Evolutionary conservation across 306 rosid genomes (phyloP), one percentile per base, ranked within the genome.

Genomic region (Cicer chorassanicum): DNA sequence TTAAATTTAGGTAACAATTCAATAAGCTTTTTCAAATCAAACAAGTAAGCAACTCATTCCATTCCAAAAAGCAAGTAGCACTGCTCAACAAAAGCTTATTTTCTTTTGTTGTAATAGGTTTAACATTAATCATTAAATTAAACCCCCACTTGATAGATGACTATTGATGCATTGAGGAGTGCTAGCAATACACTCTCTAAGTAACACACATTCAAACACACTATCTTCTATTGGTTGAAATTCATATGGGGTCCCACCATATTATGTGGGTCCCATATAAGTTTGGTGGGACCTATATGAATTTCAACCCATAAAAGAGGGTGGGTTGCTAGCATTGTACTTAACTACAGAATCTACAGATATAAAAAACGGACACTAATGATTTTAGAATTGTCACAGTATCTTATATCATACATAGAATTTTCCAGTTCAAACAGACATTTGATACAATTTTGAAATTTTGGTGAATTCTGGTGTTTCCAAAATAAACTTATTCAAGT

Each of bases 1-100:
- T 38, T 12, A 15, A 24, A 72, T 41, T 21, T 56, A 74, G 65
- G 49, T 55, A 69, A 48, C 73, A 62, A 15, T 69, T 63, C 65
- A 61, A 43, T 66, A 49, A 57, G 65, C n/a, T 24, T 42, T 70
- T 80, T 50, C 66, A 40, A 49, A 40, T 68, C 51, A 63, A 72
- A 61, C 59, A 54, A 59, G 46, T 21, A 45, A 80, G 19, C 56
- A 46, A 12, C 51, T 8, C 18, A 46, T 56, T 61, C 18, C 49
- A 73, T 53, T 39, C 57, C 72, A 74, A 40, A 76, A 46, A 40
- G 68, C 53, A 54, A 21, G 42, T 13, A 54, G 41, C 70, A 36
- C 6, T n/a, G 40, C 50, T 57, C 24, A 49, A 61, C 40, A 80
- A 68, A 73, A 72, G 19, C 55, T 63, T 57, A 39, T n/a, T 56